Conservation (phyloP, 108 stramenopile species). For the Nannochloropsis oceanica region DNA sequence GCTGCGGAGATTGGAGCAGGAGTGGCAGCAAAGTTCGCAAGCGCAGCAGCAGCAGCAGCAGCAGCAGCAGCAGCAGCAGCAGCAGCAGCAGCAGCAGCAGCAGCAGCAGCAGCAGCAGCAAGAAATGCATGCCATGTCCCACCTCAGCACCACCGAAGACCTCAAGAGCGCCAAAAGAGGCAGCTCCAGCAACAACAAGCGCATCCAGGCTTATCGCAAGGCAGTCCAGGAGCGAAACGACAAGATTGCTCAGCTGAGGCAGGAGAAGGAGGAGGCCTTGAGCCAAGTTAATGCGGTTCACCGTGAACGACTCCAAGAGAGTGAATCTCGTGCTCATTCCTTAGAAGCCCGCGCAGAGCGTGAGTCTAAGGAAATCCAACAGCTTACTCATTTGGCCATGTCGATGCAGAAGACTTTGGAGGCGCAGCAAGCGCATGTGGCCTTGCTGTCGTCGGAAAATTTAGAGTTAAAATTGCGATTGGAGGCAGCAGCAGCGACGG, state of each 20-base stretch:
- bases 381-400: neutral
- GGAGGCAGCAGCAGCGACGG: neutral
- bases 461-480: neutral
- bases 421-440: neutral
- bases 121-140: neutral
- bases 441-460: neutral
- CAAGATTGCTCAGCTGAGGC: neutral
- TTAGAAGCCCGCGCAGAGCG: neutral
- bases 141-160: neutral
- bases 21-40: neutral
- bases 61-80: too few species aligned
- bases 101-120: too few species aligned
- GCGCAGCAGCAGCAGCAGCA: too few species aligned
- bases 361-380: neutral
- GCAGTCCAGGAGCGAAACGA: neutral
- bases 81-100: too few species aligned
- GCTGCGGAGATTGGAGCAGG: neutral
- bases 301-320: neutral
- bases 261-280: neutral
- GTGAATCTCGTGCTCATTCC: neutral
- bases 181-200: neutral
- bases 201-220: neutral
- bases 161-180: neutral
- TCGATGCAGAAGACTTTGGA: neutral
- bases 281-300: neutral